phyloP scores from a whole-genome alignment of 129 eudicot species.

The Smallanthus sonchifolius region DNA sequence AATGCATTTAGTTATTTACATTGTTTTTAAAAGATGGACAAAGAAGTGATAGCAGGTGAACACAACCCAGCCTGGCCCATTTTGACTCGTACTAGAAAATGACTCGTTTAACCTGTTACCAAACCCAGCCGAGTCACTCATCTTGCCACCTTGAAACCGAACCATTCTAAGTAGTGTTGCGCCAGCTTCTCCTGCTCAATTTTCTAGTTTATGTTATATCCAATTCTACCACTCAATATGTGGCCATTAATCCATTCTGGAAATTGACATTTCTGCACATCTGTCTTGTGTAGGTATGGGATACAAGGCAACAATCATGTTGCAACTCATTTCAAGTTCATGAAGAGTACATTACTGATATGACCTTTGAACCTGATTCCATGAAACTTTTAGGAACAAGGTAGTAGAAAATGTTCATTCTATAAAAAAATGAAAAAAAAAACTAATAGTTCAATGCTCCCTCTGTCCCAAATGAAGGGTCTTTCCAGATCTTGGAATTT shows the following conservation, averaged over 20 bases:
- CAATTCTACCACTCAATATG: neutral
- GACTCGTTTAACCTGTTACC: neutral
- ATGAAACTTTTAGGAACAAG: slow-evolving; percentile 83
- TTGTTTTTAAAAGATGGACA: neutral
- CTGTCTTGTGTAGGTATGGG: slow-evolving; percentile 69
- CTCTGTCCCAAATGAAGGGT: slow-evolving; percentile 4
- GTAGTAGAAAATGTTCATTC: slow-evolving; percentile 30
- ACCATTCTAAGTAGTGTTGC: slow-evolving; percentile 5
- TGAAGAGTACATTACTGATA: slow-evolving; percentile 92
- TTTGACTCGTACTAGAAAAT: neutral
- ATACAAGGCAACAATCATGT: slow-evolving; percentile 91
- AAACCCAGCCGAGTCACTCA: neutral
- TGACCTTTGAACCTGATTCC: slow-evolving; percentile 85
- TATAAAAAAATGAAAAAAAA: neutral
- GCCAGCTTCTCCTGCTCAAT: neutral
- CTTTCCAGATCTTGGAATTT: neutral
- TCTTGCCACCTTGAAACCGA: neutral
- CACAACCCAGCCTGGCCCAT: neutral
- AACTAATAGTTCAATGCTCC: neutral
- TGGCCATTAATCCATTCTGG: neutral
- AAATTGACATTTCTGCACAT: neutral
- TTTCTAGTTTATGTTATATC: neutral
- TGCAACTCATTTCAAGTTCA: slow-evolving; percentile 71
- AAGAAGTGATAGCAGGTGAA: neutral
- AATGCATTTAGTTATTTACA: neutral